Evolutionary conservation across 257 asterid genomes (phyloP).

Genomic region (Fraxinus anomala): DNA sequence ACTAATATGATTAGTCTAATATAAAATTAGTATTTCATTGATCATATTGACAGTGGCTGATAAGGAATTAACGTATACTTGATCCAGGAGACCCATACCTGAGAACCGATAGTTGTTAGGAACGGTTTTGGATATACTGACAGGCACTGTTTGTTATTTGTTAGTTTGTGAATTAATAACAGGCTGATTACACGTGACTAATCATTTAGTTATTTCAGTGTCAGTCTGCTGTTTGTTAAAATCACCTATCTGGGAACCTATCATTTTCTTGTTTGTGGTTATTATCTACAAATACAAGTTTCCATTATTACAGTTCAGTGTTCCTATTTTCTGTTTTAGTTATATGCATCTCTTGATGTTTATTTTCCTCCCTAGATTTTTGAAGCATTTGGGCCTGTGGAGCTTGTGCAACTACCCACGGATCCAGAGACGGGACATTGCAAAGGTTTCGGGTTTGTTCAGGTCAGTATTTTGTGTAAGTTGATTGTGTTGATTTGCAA

Average conservation of each 20-base stretch:
- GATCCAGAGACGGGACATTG: conserved; percentile 99
- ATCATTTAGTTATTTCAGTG: not conserved
- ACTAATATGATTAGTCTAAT: not conserved
- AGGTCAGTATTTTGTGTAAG: conserved; percentile 62
- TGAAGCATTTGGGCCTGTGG: conserved; percentile 99
- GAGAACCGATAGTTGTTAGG: not conserved
- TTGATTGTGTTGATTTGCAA: not conserved
- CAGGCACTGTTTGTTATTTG: not conserved
- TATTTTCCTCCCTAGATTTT: conserved; percentile 56
- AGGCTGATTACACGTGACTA: not conserved
- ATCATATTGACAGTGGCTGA: not conserved
- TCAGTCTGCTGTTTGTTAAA: not conserved
- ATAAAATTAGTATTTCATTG: not conserved
- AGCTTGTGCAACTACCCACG: conserved; percentile 96
- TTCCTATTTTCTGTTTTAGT: not conserved
- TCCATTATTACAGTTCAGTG: not conserved
- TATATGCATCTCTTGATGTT: conserved; percentile 5
- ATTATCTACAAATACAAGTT: not conserved
- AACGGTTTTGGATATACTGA: not conserved
- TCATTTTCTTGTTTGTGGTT: not conserved
- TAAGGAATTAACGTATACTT: not conserved
- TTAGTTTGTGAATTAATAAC: not conserved
- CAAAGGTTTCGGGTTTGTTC: conserved; percentile 99
- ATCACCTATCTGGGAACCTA: not conserved
- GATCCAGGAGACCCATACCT: not conserved